Conservation (phyloP, 2,329 filamentous ascomycete genomes). For the Colletotrichum paranaense region DNA sequence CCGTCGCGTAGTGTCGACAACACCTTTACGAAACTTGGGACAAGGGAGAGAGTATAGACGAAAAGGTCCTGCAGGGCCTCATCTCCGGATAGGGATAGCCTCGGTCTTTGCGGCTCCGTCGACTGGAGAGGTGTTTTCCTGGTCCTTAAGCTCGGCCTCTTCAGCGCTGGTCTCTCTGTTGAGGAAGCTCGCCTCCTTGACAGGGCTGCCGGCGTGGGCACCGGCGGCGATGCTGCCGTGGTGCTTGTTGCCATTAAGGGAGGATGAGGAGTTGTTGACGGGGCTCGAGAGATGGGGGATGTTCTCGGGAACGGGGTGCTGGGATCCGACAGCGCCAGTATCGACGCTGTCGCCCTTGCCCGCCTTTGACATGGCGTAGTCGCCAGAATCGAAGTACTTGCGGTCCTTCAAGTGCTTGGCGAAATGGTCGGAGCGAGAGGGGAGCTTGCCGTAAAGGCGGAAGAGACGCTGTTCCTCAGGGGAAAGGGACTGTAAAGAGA, state of each 20-base stretch:
- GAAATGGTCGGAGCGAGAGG: conserved; percentile 94
- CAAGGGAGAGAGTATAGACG: conserved; percentile 25
- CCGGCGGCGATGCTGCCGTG: conserved; percentile 44
- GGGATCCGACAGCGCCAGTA: conserved; percentile 91
- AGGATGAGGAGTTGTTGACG: conserved; percentile 48
- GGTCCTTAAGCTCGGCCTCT: conserved; percentile 45
- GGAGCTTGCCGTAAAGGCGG: conserved; percentile 97
- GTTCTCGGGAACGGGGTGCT: conserved; percentile 95
- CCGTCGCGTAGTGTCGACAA: conserved; percentile 13
- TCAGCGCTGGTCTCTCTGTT: conserved; percentile 83
- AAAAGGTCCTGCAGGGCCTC: conserved; percentile 35
- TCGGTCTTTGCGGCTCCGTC: conserved; percentile 46
- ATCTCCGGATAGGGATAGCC: conserved; percentile 75
- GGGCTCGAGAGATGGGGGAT: conserved; percentile 89
- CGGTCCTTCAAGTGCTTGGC: conserved; percentile 99
- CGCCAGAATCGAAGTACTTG: conserved; percentile 97
- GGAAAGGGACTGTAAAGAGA: conserved; percentile 76
- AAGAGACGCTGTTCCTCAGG: conserved; percentile 97
- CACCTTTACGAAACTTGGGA: conserved; percentile 26
- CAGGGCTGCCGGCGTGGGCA: conserved; percentile 77
- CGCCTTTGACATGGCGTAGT: conserved; percentile 96
- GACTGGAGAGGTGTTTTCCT: conserved; percentile 16
- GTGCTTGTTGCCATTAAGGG: conserved; percentile 35
- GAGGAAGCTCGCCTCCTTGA: conserved; percentile 91
- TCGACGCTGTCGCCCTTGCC: conserved; percentile 96